Conservation (phyloP, 495 filamentous ascomycete species). For the Hypoxylon cercidicola region DNA sequence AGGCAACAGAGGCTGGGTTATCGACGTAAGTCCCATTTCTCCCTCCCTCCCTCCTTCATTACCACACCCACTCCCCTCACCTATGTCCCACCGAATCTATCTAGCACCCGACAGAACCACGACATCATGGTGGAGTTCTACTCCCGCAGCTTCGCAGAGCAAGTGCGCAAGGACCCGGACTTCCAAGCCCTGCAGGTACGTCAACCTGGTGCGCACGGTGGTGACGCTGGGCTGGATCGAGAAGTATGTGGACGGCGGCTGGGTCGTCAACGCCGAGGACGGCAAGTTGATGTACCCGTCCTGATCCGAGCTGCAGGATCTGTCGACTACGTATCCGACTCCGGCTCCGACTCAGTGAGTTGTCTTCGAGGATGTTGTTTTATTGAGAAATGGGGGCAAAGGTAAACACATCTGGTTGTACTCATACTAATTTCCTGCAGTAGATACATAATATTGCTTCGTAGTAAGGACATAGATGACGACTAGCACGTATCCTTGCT, state of each 20-base stretch:
- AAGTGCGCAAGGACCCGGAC: slow-evolving; percentile 7
- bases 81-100: neutral
- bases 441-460: too few species aligned
- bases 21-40: slow-evolving; percentile 19
- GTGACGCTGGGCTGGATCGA: slow-evolving; percentile 22
- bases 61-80: neutral
- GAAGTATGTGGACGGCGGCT: slow-evolving; percentile 16
- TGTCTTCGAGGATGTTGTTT: too few species aligned
- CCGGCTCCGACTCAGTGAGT: neutral
- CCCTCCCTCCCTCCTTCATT: neutral
- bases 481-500: too few species aligned
- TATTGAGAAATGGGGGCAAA: too few species aligned
- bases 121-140: slow-evolving; percentile 27
- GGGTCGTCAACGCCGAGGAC: slow-evolving; percentile 14
- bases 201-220: slow-evolving; percentile 20
- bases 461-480: too few species aligned
- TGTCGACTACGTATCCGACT: slow-evolving; percentile 5
- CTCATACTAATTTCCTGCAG: too few species aligned
- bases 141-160: slow-evolving; percentile 19
- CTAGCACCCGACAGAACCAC: slow-evolving; percentile 12
- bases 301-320: slow-evolving; percentile 16
- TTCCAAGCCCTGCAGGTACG: slow-evolving; percentile 13
- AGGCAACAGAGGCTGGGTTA: slow-evolving; percentile 8
- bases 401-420: too few species aligned
- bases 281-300: slow-evolving; percentile 17